These are phyloP conservation scores for Colletotrichum sp. DNA, from an alignment of 2,329 filamentous ascomycete species.

Conservation along the genomic window DNA sequence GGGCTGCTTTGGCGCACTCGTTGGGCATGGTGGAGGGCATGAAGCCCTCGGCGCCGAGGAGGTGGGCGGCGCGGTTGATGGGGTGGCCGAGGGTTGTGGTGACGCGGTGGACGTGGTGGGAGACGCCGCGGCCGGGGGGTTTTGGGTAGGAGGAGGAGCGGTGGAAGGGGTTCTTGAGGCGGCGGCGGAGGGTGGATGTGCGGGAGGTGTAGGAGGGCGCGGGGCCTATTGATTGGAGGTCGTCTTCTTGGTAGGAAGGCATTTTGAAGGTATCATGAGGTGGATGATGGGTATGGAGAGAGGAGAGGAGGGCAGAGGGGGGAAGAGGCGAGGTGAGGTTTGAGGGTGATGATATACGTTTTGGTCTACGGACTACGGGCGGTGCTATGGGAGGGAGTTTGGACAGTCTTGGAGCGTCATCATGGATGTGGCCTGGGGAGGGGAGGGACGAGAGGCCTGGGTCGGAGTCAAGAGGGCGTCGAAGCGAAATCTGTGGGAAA, in stretches of 20 bases:
- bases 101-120: conserved; percentile 68
- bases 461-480: neutral
- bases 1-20: conserved; percentile 76
- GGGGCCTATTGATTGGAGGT: neutral
- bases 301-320: neutral
- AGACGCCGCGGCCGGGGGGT: conserved; percentile 29
- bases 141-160: neutral
- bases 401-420: neutral
- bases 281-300: neutral
- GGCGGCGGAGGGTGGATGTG: neutral
- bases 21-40: conserved; percentile 78
- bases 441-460: neutral
- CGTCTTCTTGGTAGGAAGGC: neutral
- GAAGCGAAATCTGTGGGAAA: neutral
- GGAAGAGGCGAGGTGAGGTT: neutral
- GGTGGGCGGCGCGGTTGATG: conserved; percentile 71
- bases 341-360: neutral
- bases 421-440: neutral
- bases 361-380: neutral
- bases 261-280: neutral
- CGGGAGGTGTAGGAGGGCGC: neutral
- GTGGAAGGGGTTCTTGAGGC: conserved; percentile 3
- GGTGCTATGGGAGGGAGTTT: neutral
- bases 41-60: conserved; percentile 74
- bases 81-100: conserved; percentile 70